A percentile compares a stretch with the other conserved stretches of the same genome.
phyloP scores from a whole-genome alignment of 1,284 basidiomycete species.

The Boletellus sp. region DNA sequence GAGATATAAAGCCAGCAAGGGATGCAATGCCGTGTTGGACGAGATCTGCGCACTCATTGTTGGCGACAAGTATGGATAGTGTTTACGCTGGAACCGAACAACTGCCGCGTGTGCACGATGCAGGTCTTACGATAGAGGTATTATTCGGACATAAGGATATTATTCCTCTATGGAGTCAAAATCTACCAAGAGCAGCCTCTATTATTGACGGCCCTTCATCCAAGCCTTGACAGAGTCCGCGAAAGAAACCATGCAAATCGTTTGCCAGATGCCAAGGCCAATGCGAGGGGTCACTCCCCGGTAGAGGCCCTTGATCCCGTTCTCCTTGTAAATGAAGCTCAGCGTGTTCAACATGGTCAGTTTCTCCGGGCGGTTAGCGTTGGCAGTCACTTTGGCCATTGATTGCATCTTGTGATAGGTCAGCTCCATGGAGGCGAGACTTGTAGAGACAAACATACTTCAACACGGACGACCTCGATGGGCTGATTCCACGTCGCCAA shows the following conservation, averaged over 20 bases:
- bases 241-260: slow-evolving; percentile 96
- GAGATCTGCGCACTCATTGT: slow-evolving; percentile 34
- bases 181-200: neutral
- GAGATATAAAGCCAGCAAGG: slow-evolving; percentile 64
- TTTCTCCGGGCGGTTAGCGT: slow-evolving; percentile 81
- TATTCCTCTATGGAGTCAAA: slow-evolving; percentile 16
- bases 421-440: slow-evolving; percentile 1
- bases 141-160: slow-evolving; percentile 12
- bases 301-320: slow-evolving; percentile 96
- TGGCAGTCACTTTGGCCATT: slow-evolving; percentile 80
- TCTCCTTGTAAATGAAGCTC: slow-evolving; percentile 91
- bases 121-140: slow-evolving; percentile 11
- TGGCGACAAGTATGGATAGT: neutral
- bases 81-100: neutral
- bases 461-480: slow-evolving; percentile 94
- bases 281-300: slow-evolving; percentile 97
- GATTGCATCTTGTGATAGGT: slow-evolving; percentile 84
- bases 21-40: slow-evolving; percentile 37
- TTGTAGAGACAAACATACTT: slow-evolving; percentile 45
- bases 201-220: slow-evolving; percentile 42
- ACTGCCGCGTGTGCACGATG: neutral
- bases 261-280: slow-evolving; percentile 95
- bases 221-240: slow-evolving; percentile 91
- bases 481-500: slow-evolving; percentile 99
- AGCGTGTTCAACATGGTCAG: slow-evolving; percentile 91